Evolutionary conservation across 225 moss, liverwort and hornwort genomes (phyloP).

Genomic region (Sphagnum tenellum): DNA sequence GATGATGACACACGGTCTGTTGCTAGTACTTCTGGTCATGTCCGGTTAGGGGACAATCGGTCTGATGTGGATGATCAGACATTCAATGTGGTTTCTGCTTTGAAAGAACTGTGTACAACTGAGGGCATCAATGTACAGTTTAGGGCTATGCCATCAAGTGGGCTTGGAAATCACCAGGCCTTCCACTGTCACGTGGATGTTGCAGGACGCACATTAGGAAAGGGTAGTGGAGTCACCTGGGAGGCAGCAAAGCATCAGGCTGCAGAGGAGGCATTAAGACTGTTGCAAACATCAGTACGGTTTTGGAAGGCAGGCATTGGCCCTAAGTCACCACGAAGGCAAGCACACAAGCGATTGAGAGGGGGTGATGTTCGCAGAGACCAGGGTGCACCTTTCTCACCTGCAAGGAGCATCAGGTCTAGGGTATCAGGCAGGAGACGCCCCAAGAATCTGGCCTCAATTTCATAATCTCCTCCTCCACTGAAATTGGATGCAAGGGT

Average conservation of each 20-base stretch:
- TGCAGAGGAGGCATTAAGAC: constrained; percentile 45
- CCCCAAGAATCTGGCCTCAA: constrained; percentile 45
- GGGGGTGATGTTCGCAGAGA: constrained; percentile 43
- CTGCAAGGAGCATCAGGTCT: constrained; percentile 33
- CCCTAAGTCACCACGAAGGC: constrained; percentile 41
- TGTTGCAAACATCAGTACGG: constrained; percentile 42
- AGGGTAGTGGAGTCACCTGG: constrained; percentile 80
- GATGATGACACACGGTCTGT: constrained; percentile 60
- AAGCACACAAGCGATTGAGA: constrained; percentile 36
- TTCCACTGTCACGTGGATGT: constrained; percentile 92
- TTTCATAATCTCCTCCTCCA: constrained; percentile 15
- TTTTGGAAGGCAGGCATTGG: constrained; percentile 45
- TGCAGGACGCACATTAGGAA: constrained; percentile 74
- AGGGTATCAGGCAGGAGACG: constrained; percentile 44
- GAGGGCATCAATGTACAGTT: constrained; percentile 95
- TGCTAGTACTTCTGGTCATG: constrained; percentile 87
- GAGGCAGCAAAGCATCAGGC: constrained; percentile 89
- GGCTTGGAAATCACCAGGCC: constrained; percentile 38
- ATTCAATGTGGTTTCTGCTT: constrained; percentile 65
- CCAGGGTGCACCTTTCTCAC: constrained; percentile 41
- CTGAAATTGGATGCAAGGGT: too few species aligned
- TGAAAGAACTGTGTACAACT: constrained; percentile 90
- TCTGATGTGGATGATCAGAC: constrained; percentile 33
- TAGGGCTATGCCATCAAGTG: constrained; percentile 70
- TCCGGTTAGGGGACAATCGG: constrained; percentile 36